Conservation (phyloP, 2,329 filamentous ascomycete genomes). For the Trichoderma breve region DNA sequence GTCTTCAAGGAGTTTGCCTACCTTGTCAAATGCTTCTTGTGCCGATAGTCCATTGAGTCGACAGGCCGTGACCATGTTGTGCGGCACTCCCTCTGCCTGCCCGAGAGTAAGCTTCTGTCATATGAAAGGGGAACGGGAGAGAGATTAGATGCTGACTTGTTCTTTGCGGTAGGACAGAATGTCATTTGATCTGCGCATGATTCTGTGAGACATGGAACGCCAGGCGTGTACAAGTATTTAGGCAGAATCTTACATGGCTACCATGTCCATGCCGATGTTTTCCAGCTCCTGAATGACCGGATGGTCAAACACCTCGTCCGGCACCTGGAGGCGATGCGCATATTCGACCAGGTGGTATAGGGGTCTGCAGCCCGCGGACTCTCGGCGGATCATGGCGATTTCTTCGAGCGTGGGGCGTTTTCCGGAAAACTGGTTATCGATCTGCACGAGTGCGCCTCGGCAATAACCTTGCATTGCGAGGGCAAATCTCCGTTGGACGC, state of each 20-base stretch:
- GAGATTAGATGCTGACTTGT: conserved; percentile 19
- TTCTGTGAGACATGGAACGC: background rate
- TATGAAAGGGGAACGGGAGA: background rate
- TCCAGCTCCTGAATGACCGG: conserved; percentile 25
- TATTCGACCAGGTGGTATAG: conserved; percentile 28
- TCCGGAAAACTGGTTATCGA: conserved; percentile 18
- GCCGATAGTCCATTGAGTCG: conserved; percentile 22
- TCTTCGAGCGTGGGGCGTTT: conserved; percentile 23
- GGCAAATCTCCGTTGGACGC: conserved; percentile 23
- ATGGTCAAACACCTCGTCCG: conserved; percentile 25
- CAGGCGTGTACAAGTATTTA: background rate
- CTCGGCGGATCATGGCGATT: conserved; percentile 23
- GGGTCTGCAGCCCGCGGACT: conserved; percentile 24
- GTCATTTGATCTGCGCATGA: conserved; percentile 24
- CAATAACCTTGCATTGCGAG: conserved; percentile 24
- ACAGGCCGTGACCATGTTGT: conserved; percentile 27
- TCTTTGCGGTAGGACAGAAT: conserved; percentile 27
- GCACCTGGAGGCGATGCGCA: conserved; percentile 23
- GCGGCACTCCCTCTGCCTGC: conserved; percentile 22
- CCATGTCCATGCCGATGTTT: conserved; percentile 26
- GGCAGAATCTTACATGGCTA: conserved; percentile 24
- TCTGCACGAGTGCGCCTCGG: conserved; percentile 23
- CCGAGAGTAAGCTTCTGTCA: background rate
- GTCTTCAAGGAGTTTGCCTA: conserved; percentile 23
- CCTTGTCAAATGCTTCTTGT: conserved; percentile 26